Evolutionary conservation across 1,284 basidiomycete genomes (phyloP).

Genomic region (Melampsora occidentalis): DNA sequence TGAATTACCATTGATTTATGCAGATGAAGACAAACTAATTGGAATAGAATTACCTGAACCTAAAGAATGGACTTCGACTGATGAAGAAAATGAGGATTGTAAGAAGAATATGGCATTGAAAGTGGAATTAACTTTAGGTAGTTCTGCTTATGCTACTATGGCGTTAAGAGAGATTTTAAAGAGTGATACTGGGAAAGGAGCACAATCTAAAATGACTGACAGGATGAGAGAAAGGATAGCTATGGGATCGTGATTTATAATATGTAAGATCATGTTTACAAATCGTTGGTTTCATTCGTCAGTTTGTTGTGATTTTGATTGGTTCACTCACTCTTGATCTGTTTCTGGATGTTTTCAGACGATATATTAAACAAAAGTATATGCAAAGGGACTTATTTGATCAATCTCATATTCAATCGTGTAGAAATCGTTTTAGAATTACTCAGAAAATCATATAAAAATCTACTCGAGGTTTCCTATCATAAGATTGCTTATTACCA

Average conservation of each 20-base stretch:
- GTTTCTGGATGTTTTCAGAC: no score
- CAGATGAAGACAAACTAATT: constrained; percentile 88
- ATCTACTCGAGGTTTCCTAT: no score
- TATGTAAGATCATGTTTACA: no score
- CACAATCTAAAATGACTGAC: constrained; percentile 34
- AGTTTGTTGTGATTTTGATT: no score
- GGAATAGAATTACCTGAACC: constrained; percentile 61
- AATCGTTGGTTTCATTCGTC: no score
- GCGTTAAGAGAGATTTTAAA: constrained; percentile 42
- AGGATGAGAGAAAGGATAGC: constrained; percentile 27
- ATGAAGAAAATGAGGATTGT: background rate
- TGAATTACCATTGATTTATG: constrained; percentile 80
- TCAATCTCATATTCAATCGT: no score
- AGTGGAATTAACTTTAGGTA: constrained; percentile 38
- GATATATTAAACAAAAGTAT: no score
- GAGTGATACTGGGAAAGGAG: constrained; percentile 31
- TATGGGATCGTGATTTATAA: background rate
- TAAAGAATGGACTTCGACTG: constrained; percentile 18
- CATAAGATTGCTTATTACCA: no score
- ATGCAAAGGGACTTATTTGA: no score
- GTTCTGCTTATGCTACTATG: constrained; percentile 43
- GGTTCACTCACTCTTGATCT: no score
- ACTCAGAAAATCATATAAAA: no score
- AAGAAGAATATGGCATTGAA: constrained; percentile 34
- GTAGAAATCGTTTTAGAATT: no score